Percentiles rank a stretch among this genome's conserved stretches.
Conservation (phyloP, 768 basidiomycete species). For the Tylopilus cervinicoccineus region DNA sequence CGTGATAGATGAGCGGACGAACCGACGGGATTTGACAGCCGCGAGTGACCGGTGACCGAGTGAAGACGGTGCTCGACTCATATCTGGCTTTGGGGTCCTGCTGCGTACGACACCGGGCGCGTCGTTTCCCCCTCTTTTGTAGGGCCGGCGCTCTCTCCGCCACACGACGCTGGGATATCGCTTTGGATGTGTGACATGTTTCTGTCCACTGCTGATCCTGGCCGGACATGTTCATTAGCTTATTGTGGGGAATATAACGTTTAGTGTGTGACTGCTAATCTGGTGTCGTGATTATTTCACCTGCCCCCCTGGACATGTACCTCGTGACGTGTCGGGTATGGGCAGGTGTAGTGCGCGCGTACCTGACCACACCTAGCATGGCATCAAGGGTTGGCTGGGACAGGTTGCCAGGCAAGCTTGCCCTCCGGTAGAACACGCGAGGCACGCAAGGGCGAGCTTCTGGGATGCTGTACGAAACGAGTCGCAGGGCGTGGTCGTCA, state of each 20-base stretch:
- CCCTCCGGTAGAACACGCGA: neutral
- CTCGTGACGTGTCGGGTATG: slow-evolving; percentile 9
- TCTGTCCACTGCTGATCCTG: slow-evolving; percentile 11
- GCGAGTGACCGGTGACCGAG: slow-evolving; percentile 4
- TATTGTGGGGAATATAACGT: slow-evolving; percentile 24
- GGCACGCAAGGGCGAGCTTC: too few species aligned
- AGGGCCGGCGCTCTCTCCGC: neutral
- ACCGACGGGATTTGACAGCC: slow-evolving; percentile 6
- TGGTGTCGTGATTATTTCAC: slow-evolving; percentile 16
- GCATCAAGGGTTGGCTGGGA: neutral
- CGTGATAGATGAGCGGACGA: slow-evolving; percentile 4
- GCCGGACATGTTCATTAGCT: slow-evolving; percentile 17
- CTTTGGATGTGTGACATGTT: too few species aligned
- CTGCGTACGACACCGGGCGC: neutral
- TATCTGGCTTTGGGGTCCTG: slow-evolving; percentile 4
- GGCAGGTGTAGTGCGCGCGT: neutral
- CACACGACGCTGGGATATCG: too few species aligned
- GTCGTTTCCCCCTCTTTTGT: neutral
- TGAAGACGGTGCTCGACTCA: slow-evolving; percentile 4
- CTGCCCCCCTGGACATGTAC: neutral
- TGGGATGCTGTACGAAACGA: slow-evolving; percentile 6
- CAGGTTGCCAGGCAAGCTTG: neutral
- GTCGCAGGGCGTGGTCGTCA: slow-evolving; percentile 5
- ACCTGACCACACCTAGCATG: slow-evolving; percentile 3
- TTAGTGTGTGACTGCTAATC: slow-evolving; percentile 14